Evolutionary conservation across 2,329 filamentous ascomycete species (phyloP), one percentile per base, ranked within the genome.

Genomic region (Colletotrichum sublineola): DNA sequence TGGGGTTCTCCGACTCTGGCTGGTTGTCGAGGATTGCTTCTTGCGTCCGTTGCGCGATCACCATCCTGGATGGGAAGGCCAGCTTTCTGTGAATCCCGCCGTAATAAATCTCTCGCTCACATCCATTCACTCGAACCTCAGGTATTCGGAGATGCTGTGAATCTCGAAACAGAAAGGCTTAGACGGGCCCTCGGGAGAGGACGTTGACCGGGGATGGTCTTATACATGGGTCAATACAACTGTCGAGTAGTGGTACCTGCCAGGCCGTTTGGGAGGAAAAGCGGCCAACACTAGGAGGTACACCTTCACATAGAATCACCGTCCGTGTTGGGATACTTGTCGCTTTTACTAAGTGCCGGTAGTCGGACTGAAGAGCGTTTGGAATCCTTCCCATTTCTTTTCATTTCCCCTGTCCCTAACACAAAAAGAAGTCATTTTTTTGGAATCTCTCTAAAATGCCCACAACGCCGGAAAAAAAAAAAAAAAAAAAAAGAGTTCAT

Each of bases 371-470:
- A 24, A 42, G 7, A 7, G 29, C 52, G 18, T 31, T 60, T 44
- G 14, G 46, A 60, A 33, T 63, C 12, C 36, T 53, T 68, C 18
- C 63, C 60, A 53, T 63, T 53, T 52, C 58, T 44, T n/a, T 31
- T 33, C 33, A 57, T 12, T 29, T 15, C 29, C 66, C 29, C 24
- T n/a, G 29, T 33, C 40, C 50, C 50, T 64, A 11, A 24, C 24
- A 24, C 18, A 46, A 56, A 31, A 15, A 15, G 9, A 42, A 62
- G 46, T 48, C 46, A 12, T 48, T 50, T 52, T 53, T 63, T 73
- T 70, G 70, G 69, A 70, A 73, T 42, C 46, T 69, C 69, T 69
- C 66, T 72, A 64, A 68, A 74, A 74, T 68, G 58, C 72, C 72
- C 58, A 52, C 55, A 74, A 74, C 73, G 73, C 73, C 73, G 46